Conservation (phyloP, 108 stramenopile species). For the Cyclostephanos tholiformis region DNA sequence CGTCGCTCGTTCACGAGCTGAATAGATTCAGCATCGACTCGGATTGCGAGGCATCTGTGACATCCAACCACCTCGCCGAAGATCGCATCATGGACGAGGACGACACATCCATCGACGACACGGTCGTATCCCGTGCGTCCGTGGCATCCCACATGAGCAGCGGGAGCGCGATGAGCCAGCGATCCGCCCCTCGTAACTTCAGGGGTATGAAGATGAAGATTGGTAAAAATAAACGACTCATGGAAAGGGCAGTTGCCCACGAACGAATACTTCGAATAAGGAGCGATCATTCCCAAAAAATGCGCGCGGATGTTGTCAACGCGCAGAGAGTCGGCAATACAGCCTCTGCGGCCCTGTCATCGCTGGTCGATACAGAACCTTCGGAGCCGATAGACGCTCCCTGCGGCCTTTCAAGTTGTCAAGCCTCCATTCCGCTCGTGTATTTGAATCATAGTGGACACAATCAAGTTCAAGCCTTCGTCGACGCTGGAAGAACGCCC, state of each 20-base stretch:
- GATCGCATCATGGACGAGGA: constrained; percentile 37
- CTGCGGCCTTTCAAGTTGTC: background rate
- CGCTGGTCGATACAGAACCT: background rate
- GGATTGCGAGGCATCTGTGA: constrained; percentile 43
- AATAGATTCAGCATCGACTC: constrained; percentile 50
- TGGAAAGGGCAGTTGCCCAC: constrained; percentile 43
- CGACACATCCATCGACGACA: constrained; percentile 1
- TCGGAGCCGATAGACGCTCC: background rate
- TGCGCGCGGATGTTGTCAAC: constrained; percentile 29
- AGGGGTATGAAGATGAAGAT: background rate
- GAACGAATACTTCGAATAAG: constrained; percentile 34
- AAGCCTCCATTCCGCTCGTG: constrained; percentile 10
- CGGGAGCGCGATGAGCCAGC: constrained; percentile 16
- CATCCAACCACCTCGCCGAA: constrained; percentile 32
- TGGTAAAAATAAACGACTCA: constrained; percentile 25
- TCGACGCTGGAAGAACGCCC: constrained; percentile 27
- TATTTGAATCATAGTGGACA: constrained; percentile 14
- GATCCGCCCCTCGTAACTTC: background rate
- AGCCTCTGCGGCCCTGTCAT: background rate
- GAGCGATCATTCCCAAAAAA: constrained; percentile 27
- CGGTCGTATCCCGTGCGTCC: constrained; percentile 23
- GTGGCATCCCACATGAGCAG: constrained; percentile 15
- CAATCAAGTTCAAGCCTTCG: background rate
- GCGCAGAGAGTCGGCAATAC: constrained; percentile 25
- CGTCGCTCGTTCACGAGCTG: constrained; percentile 33